Conservation (phyloP, 2,329 filamentous ascomycete genomes). For the Dichotomopilus funicola region DNA sequence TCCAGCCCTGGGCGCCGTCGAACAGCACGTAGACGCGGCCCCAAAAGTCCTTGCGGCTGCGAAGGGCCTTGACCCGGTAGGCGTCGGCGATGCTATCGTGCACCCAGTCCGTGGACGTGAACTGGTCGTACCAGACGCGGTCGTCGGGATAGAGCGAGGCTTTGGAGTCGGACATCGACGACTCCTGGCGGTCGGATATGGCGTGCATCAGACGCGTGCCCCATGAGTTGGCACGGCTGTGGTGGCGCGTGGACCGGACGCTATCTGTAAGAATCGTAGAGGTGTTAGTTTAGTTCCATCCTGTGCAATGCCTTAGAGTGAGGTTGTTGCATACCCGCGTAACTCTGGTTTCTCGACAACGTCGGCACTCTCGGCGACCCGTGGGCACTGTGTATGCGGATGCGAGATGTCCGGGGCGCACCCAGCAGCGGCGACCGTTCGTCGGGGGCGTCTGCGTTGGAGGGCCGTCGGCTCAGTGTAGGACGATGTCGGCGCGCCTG, state of each 20-base stretch:
- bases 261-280: conserved; percentile 29
- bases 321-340: conserved; percentile 19
- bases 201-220: conserved; percentile 56
- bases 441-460: conserved; percentile 24
- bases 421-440: conserved; percentile 28
- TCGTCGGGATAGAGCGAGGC: conserved; percentile 67
- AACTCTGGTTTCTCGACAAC: conserved; percentile 29
- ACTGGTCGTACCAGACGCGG: conserved; percentile 97
- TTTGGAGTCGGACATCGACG: conserved; percentile 55
- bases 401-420: conserved; percentile 20
- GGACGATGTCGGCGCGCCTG: conserved; percentile 22
- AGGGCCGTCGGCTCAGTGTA: conserved; percentile 18
- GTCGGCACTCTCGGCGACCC: conserved; percentile 22
- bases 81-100: conserved; percentile 95
- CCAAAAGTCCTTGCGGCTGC: conserved; percentile 73
- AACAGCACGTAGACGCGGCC: conserved; percentile 72
- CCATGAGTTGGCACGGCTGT: conserved; percentile 54
- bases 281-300: conserved; percentile 6
- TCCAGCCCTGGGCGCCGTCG: conserved; percentile 89
- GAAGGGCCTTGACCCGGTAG: conserved; percentile 76
- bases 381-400: conserved; percentile 24
- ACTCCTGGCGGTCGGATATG: conserved; percentile 51
- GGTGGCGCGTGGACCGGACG: conserved; percentile 38
- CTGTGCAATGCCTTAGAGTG: not conserved
- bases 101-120: conserved; percentile 96